Base-by-base conservation (phyloP, 257 asterid species). In the Gynochthodes officinalis region DNA sequence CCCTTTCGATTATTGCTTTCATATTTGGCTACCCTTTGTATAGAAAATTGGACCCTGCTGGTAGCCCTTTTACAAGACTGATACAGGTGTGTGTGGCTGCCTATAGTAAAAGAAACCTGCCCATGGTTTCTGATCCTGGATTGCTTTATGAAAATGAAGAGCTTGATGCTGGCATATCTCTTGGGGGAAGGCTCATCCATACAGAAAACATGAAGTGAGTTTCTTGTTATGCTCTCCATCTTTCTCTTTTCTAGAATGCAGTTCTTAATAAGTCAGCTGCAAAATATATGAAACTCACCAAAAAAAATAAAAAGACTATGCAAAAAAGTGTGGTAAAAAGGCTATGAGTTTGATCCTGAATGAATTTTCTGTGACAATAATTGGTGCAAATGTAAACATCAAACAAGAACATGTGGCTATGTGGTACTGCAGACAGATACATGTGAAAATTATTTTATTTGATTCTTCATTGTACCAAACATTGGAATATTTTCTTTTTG, bases 41-140 rank as follows among this genome's bases (percentile, higher is more conserved):
- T 67, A 78, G 96, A 68, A 87, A 78, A 14, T 64, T 91, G 42
- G 89, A 89, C 69, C 98, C 97, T 2, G 88, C 85, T 2, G 98
- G 98, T 2, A 94, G 98, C 86, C 98, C 98, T 7, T 91, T 93
- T 14, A 93, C 98, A n/a, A 82, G 97, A 74, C 84, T 93, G 46
- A 21, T 80, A 52, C 98, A 93, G 82, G 98, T 89, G 10, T 82
- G 89, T 43, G 97, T 83, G 64, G 89, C 97, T 27, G 97, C 97
- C 2, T 91, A 37, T 21, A 76, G 67, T 84, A 93, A 93, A 82
- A 88, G 97, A 75, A 88, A 82, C 37, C 23, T 89, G 77, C 50
- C 48, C 0, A 54, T 40, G 86, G 83, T 72, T 39, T 76, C 78
- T 25, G 96, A 87, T 63, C 64, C 73, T 25, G 61, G 9, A 13